phyloP scores from a whole-genome alignment of 768 basidiomycete genomes.

The Sutorius australiensis region DNA sequence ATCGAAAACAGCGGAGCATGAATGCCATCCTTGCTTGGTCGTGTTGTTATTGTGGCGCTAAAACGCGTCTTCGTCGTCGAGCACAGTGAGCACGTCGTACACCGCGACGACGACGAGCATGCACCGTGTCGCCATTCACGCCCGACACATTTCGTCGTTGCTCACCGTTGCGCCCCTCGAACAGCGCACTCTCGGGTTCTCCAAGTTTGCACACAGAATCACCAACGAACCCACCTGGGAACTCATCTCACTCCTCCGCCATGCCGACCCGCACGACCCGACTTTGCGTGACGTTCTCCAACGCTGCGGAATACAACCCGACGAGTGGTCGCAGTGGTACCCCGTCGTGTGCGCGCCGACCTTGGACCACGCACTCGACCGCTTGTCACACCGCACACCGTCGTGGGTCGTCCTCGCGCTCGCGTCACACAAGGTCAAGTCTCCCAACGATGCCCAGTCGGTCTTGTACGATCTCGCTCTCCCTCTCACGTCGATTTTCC shows the following conservation, averaged over 20 bases:
- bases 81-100: too few relatives aligned
- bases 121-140: not conserved
- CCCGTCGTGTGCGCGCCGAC: slow-evolving; percentile 33
- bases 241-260: slow-evolving; percentile 35
- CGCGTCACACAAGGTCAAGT: slow-evolving; percentile 43
- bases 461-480: slow-evolving; percentile 43
- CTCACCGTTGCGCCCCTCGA: slow-evolving; percentile 23
- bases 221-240: slow-evolving; percentile 42
- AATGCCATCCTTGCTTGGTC: slow-evolving; percentile 26
- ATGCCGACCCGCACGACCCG: slow-evolving; percentile 1
- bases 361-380: slow-evolving; percentile 30
- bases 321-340: slow-evolving; percentile 41
- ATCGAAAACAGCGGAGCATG: slow-evolving; percentile 28
- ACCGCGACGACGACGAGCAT: too few relatives aligned
- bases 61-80: slow-evolving; percentile 1
- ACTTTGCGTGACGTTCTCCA: slow-evolving; percentile 23
- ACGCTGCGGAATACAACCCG: slow-evolving; percentile 31
- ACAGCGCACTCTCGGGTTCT: slow-evolving; percentile 22
- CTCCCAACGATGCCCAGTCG: slow-evolving; percentile 41
- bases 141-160: slow-evolving; percentile 16
- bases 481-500: slow-evolving; percentile 33
- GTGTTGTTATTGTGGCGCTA: slow-evolving; percentile 38
- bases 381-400: slow-evolving; percentile 32
- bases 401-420: slow-evolving; percentile 56
- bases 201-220: slow-evolving; percentile 34